Evolutionary conservation across 225 moss, liverwort and hornwort genomes (phyloP), one percentile per base, ranked within the genome.

Genomic region (Rhytidiadelphus loreus): DNA sequence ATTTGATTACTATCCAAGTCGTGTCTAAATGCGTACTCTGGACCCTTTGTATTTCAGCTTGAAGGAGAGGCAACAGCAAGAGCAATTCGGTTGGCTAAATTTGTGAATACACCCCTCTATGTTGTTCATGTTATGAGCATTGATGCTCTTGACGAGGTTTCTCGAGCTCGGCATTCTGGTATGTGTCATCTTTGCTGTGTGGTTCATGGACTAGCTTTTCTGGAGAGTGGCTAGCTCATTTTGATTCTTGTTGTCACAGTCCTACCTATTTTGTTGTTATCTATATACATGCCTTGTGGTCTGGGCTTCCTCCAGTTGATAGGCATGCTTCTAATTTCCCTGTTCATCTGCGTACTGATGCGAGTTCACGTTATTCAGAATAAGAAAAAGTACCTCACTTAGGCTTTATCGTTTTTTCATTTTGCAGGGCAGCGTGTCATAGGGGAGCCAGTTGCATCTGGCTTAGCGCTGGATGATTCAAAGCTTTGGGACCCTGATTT

Each of bases 51-150:
- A 30, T 92, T 62, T 91, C 63, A 99, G 97, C 95, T 99, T 89
- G 99, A 99, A 93, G 99, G 99, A 83, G 99, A 99, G 90, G 99
- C 99, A 90, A 99, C 99, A 77, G 94, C 90, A 82, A 93, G 99
- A 91, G 99, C 97, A 35, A 93, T 99, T 70, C 95, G 95, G 82
- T 71, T 99, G 90, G 97, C 99, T 70, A 96, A 97, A 74, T 96
- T 99, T 85, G 90, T 99, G 66, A 96, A 96, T 87, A 92, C 99
- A 21, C 99, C 99, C 79, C 90, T 99, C 18, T 99, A 99, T 88
- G 94, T 99, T 44, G 99, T 99, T 89, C 99, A 99, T 88, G 99
- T 99, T n/a, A 99, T 99, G 99, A 99, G 99, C 93, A 92, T 90
- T 39, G 97, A 96, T 93, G 99, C 99, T 74, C 93, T 99, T 78